Percentiles rank a stretch among this genome's conserved stretches.
Evolutionary conservation across 352 stramenopile species (phyloP).

Genomic region (Peronospora belbahrii): DNA sequence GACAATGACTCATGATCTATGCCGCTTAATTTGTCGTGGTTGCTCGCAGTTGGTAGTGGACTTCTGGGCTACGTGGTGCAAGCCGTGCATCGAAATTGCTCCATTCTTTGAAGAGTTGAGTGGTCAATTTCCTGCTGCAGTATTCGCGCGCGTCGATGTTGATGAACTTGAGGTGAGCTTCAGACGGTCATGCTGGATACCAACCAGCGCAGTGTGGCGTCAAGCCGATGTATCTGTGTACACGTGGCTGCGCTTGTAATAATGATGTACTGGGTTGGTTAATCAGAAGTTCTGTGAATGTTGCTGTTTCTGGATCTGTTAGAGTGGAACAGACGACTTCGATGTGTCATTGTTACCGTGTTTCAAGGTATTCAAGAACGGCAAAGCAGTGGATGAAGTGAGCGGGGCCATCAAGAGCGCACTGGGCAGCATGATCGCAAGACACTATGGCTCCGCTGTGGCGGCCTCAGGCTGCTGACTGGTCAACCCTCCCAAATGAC

Average conservation of each 20-base stretch:
- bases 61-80: slow-evolving; percentile 83
- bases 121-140: slow-evolving; percentile 30
- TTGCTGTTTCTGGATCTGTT: slow-evolving; percentile 40
- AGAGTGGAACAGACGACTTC: slow-evolving; percentile 58
- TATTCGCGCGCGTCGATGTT: slow-evolving; percentile 78
- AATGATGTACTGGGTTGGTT: neutral
- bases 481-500: slow-evolving; percentile 3
- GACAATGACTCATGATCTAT: neutral
- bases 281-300: neutral
- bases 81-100: slow-evolving; percentile 70
- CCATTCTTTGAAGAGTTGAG: slow-evolving; percentile 75
- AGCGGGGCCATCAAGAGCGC: slow-evolving; percentile 61
- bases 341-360: slow-evolving; percentile 86
- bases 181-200: neutral
- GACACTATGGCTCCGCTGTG: slow-evolving; percentile 19
- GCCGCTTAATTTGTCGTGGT: neutral
- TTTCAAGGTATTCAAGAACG: slow-evolving; percentile 90
- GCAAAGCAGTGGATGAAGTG: slow-evolving; percentile 83
- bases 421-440: slow-evolving; percentile 47
- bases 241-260: neutral
- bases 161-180: slow-evolving; percentile 51
- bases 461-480: slow-evolving; percentile 9
- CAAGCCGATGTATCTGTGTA: too few relatives aligned
- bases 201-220: too few relatives aligned
- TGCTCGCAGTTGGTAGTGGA: slow-evolving; percentile 63